Conservation (phyloP, 139 green algal genomes). For the Zygnema cylindricum region DNA sequence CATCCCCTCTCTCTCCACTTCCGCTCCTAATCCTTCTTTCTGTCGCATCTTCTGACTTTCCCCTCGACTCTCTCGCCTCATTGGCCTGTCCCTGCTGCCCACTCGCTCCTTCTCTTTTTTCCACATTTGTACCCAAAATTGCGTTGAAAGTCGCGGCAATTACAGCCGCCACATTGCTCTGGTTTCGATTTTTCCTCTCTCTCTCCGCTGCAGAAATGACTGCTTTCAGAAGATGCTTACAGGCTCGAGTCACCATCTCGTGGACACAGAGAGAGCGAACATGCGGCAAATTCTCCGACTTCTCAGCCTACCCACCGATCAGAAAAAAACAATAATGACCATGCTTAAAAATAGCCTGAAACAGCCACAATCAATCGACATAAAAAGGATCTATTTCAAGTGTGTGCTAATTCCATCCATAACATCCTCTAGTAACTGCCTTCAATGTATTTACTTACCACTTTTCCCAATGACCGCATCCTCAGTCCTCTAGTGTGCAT, state of each 20-base stretch:
- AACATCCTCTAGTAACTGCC: no score
- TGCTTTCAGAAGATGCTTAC: slow-evolving; percentile 57
- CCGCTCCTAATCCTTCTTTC: no score
- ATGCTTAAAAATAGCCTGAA: no score
- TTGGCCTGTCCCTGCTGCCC: neutral
- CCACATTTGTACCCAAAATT: slow-evolving; percentile 44
- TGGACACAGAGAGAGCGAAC: slow-evolving; percentile 39
- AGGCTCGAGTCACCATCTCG: slow-evolving; percentile 61
- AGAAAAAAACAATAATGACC: no score
- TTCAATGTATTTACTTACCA: no score
- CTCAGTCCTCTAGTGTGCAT: slow-evolving; percentile 62
- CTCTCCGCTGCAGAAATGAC: slow-evolving; percentile 7
- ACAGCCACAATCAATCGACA: no score
- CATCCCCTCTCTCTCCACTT: no score
- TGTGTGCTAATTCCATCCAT: no score
- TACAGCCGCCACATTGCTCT: neutral
- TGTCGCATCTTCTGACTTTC: neutral
- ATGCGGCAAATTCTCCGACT: slow-evolving; percentile 59
- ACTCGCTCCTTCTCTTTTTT: neutral
- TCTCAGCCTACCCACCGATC: slow-evolving; percentile 50
- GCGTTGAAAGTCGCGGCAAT: slow-evolving; percentile 43
- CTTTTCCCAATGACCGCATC: slow-evolving; percentile 54
- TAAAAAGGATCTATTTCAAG: no score
- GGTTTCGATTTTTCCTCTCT: no score
- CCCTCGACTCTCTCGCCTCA: neutral